A percentile compares a stretch with the other conserved stretches of the same genome.
phyloP scores from a whole-genome alignment of 2,329 filamentous ascomycete species.

The Ceratocystiopsis sp. region DNA sequence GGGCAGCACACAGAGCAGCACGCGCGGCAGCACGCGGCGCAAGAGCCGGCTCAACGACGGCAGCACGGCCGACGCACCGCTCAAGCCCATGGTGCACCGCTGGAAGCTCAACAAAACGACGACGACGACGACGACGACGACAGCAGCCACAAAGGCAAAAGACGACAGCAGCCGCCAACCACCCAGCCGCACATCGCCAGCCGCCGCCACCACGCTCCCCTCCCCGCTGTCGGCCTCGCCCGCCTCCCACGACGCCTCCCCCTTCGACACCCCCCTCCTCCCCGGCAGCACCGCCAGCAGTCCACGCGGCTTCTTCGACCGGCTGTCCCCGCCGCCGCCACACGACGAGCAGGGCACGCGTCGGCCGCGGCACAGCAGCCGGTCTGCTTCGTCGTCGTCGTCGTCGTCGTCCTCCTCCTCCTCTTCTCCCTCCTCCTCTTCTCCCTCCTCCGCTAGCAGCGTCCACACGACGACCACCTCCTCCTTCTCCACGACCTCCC shows the following conservation, averaged over 20 bases:
- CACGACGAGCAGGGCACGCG: no score
- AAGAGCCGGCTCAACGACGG: no score
- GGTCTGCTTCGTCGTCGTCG: no score
- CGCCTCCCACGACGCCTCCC: background rate
- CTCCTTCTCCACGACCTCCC: background rate
- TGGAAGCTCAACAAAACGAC: constrained; percentile 11
- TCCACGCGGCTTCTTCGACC: background rate
- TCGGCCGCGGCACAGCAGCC: no score
- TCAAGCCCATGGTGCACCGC: constrained; percentile 9
- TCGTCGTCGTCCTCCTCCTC: no score
- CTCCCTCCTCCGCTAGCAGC: no score
- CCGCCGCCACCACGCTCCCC: background rate
- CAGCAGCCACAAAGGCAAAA: constrained; percentile 1
- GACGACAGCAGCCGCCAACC: background rate
- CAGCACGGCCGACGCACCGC: no score
- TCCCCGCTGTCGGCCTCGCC: constrained; percentile 1
- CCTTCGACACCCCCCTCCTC: no score
- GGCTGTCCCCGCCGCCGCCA: no score
- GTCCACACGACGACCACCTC: background rate
- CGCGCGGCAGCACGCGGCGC: no score
- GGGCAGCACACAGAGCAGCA: no score
- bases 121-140: constrained; percentile 6
- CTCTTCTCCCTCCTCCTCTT: no score
- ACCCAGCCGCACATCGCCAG: background rate
- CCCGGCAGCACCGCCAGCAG: background rate